These are phyloP conservation scores for Neoarthrinium moseri DNA, from an alignment of 2,329 filamentous ascomycete species.

Conservation along the genomic window DNA sequence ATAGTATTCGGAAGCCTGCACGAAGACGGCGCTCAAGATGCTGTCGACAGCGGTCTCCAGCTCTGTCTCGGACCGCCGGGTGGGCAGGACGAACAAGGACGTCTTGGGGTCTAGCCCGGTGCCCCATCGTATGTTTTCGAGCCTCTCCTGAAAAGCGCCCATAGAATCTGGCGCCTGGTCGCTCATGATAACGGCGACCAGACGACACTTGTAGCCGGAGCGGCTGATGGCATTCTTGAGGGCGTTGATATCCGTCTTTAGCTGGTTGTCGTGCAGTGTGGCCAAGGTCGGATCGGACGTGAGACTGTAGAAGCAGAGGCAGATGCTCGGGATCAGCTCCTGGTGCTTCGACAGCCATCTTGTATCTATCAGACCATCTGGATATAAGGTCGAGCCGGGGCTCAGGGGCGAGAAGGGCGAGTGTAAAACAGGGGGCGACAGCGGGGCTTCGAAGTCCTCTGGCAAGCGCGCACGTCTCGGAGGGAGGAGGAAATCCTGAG, in stretches of 20 bases:
- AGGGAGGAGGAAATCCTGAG: slow-evolving; percentile 54
- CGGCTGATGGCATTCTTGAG: slow-evolving; percentile 65
- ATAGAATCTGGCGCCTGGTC: slow-evolving; percentile 56
- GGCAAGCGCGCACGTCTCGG: slow-evolving; percentile 55
- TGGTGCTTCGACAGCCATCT: slow-evolving; percentile 90
- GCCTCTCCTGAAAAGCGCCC: slow-evolving; percentile 66
- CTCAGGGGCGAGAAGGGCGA: slow-evolving; percentile 90
- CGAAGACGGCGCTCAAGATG: slow-evolving; percentile 71
- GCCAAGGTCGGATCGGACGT: slow-evolving; percentile 70
- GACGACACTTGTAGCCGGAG: slow-evolving; percentile 75
- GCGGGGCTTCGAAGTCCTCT: slow-evolving; percentile 46
- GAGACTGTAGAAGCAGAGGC: slow-evolving; percentile 79
- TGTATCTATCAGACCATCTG: slow-evolving; percentile 81
- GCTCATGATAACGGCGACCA: slow-evolving; percentile 75
- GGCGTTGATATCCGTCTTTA: slow-evolving; percentile 83
- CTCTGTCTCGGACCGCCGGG: slow-evolving; percentile 69
- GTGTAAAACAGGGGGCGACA: slow-evolving; percentile 63
- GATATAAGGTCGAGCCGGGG: slow-evolving; percentile 78
- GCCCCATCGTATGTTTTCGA: slow-evolving; percentile 75
- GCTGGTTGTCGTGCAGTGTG: slow-evolving; percentile 78
- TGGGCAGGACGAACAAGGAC: slow-evolving; percentile 77
- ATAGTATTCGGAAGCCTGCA: slow-evolving; percentile 83
- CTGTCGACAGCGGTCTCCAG: slow-evolving; percentile 71
- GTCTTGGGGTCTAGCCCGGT: slow-evolving; percentile 81
- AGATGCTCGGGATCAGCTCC: slow-evolving; percentile 74